Evolutionary conservation across 139 green algal species (phyloP), one percentile per base, ranked within the genome.

Genomic region (Micractinium conductrix): DNA sequence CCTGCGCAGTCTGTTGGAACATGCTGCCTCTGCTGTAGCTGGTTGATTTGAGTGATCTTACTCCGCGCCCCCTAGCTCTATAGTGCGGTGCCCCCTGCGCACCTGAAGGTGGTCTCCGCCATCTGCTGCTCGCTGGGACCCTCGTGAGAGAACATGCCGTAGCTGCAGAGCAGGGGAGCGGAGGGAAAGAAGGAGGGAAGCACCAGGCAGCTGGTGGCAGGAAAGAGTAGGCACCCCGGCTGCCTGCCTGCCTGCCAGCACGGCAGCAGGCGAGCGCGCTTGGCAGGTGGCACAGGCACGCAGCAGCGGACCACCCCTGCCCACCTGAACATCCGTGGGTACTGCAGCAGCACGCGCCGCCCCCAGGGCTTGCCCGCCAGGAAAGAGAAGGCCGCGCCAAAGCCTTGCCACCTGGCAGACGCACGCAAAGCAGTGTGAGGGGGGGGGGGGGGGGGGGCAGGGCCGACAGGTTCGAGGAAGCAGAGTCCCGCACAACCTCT

Each of bases 61-160:
- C n/a, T n/a, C n/a, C n/a, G n/a, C n/a, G n/a, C n/a, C n/a, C n/a
- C n/a, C n/a, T n/a, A n/a, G n/a, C n/a, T n/a, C n/a, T n/a, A n/a
- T n/a, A n/a, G n/a, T n/a, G n/a, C n/a, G n/a, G n/a, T n/a, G n/a
- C n/a, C n/a, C n/a, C n/a, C n/a, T n/a, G n/a, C n/a, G n/a, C n/a
- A n/a, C n/a, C n/a, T n/a, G 79, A 92, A 93, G 16, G 38, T 62
- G 1, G 93, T 92, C 26, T 89, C 53, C 33, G 79, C 60, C 78
- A 95, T 87, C 85, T 95, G 91, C 75, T 90, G 43, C 55, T 90
- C 69, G 38, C 71, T 91, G 42, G 93, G 93, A 0, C 93, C 93
- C 12, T 79, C 70, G 22, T 92, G 83, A n/a, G 87, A 86, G 69
- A 96, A 94, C 65, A 94, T 72, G 58, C 93, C 92, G 28, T 78